Conservation (phyloP, 2,329 filamentous ascomycete species). For the Aspergillus sp. region DNA sequence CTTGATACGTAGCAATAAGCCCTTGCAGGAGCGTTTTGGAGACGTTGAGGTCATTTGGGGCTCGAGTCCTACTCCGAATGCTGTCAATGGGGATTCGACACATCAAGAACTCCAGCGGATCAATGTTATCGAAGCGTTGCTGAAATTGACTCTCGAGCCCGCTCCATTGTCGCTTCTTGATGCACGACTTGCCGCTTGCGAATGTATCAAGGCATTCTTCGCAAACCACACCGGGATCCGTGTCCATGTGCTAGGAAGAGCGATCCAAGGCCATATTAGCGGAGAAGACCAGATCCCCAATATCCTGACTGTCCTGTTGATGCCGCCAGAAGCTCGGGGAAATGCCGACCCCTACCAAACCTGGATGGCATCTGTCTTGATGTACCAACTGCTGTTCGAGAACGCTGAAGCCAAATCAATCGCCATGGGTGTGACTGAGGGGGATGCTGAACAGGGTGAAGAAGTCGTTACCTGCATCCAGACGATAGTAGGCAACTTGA, state of each 20-base stretch:
- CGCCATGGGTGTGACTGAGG: slow-evolving; percentile 81
- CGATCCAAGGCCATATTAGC: slow-evolving; percentile 81
- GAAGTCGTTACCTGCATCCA: slow-evolving; percentile 95
- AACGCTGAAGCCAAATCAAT: slow-evolving; percentile 75
- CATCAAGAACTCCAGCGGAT: slow-evolving; percentile 61
- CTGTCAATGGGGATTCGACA: slow-evolving; percentile 38
- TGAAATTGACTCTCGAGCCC: slow-evolving; percentile 76
- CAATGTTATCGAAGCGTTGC: slow-evolving; percentile 90
- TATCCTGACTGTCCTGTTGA: slow-evolving; percentile 78
- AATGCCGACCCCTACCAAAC: slow-evolving; percentile 78
- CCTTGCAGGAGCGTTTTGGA: slow-evolving; percentile 84
- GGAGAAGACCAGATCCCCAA: slow-evolving; percentile 83
- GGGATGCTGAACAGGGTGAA: slow-evolving; percentile 84
- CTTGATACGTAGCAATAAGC: slow-evolving; percentile 77
- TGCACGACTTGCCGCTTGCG: slow-evolving; percentile 78
- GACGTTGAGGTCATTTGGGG: slow-evolving; percentile 70
- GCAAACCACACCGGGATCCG: slow-evolving; percentile 77
- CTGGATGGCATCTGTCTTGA: slow-evolving; percentile 86
- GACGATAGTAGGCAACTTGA: slow-evolving; percentile 80
- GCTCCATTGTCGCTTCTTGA: slow-evolving; percentile 70
- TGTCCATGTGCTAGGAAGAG: slow-evolving; percentile 80
- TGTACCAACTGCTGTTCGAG: slow-evolving; percentile 83
- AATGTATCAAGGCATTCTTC: slow-evolving; percentile 92
- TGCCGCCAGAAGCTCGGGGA: slow-evolving; percentile 62
- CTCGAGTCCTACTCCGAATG: slow-evolving; percentile 23